Evolutionary conservation across 768 basidiomycete species (phyloP), one percentile per base, ranked within the genome.

Genomic region (Hygrophorus russula): DNA sequence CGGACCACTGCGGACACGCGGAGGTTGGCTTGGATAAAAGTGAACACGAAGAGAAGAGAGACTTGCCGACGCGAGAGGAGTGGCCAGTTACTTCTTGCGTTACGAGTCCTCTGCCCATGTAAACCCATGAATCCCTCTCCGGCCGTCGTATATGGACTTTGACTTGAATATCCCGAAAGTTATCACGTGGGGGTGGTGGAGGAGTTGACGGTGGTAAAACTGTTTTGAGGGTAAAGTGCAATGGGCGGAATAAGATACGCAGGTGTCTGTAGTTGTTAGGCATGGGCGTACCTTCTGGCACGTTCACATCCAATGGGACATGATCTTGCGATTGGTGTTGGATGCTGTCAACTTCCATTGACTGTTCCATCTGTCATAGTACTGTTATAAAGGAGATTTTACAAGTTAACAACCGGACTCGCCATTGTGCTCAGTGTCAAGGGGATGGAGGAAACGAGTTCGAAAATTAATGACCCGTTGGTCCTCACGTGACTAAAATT

Each of bases 61-160:
- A 66, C 82, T 49, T 53, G 89, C 87, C 84, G 51, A 90, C 80
- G 58, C 82, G 80, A 49, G 82, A 85, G 30, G 80, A 76, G 51
- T 86, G 86, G 10, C 84, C 85, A 18, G 63, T 63, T 27, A 82
- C 59, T 59, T 89, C 87, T 48, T 88, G 82, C 20, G 80, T 70
- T 39, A 87, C 84, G 18, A 82, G 56, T 15, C 78, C 87, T 54
- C 86, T 74, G 9, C 87, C 87, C 39, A 88, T 70, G 52, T 89
- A 90, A 19, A 75, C 66, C 87, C 87, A 89, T 13, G 80, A 72
- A 58, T 89, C 87, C 55, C 67, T 76, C 44, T 87, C 86, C 29
- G 86, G 80, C 51, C 77, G 68, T 49, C 87, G 71, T 51, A 87
- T 81, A 53, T 89, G 87, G 14, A 90, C 84, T 58, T 89, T 88